Conservation (phyloP, 1,284 basidiomycete species). For the Rhodotorula glutinis region DNA sequence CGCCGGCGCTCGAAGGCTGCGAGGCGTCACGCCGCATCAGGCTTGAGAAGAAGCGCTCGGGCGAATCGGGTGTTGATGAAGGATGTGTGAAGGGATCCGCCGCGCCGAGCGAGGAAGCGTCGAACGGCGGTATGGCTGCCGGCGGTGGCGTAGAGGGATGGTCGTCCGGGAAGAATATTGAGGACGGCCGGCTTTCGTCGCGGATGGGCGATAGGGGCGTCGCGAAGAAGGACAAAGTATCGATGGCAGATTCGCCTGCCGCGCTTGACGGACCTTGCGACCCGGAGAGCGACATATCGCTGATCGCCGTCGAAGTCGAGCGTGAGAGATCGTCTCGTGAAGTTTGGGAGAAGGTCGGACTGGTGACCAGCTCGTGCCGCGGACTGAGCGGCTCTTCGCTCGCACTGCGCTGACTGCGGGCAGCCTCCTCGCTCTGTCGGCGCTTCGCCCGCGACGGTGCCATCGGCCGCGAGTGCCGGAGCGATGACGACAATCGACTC, state of each 20-base stretch:
- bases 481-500: constrained; percentile 15
- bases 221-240: constrained; percentile 31
- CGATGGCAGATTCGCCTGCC: constrained; percentile 1
- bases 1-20: constrained; percentile 9
- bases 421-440: constrained; percentile 24
- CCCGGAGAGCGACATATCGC: constrained; percentile 3
- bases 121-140: background rate
- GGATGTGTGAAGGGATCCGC: constrained; percentile 2
- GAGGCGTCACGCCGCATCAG: constrained; percentile 14
- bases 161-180: constrained; percentile 20
- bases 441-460: constrained; percentile 27
- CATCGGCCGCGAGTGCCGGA: constrained; percentile 32
- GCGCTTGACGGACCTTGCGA: constrained; percentile 6
- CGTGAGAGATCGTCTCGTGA: constrained; percentile 10
- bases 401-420: background rate
- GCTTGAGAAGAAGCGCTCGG: constrained; percentile 12
- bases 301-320: constrained; percentile 4
- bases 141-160: background rate
- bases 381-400: constrained; percentile 32
- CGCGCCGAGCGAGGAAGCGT: background rate
- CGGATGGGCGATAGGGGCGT: constrained; percentile 29
- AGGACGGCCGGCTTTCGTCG: constrained; percentile 12
- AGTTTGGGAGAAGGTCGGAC: constrained; percentile 25
- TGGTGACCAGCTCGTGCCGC: background rate
- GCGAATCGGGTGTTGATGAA: constrained; percentile 19